Evolutionary conservation across 306 rosid species (phyloP), one percentile per base, ranked within the genome.

Genomic region (Hippophae gyantsensis): DNA sequence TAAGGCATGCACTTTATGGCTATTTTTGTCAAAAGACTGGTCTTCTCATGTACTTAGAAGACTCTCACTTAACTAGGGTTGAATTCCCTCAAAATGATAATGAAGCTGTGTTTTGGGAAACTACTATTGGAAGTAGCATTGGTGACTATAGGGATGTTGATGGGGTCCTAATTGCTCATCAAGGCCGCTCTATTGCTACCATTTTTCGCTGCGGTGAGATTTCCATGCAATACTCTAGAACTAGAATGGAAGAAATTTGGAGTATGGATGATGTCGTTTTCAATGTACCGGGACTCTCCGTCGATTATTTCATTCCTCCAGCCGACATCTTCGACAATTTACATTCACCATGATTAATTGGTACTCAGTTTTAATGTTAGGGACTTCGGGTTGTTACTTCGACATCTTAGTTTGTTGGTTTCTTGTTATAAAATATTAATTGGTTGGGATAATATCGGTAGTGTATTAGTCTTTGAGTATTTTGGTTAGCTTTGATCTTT

Each of bases 21-120:
- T 92, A 92, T 57, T 92, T 92, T 64, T 88, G 96, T 62, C 99
- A 92, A 73, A 92, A 84, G 68, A 87, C 88, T 63, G 99, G 99
- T 1, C 93, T 92, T 57, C 90, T 92, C 23, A 69, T 92, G 27
- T 92, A 88, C 84, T 42, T 92, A 2, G 99, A 92, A 73, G 99
- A 92, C 74, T 88, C 99, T 0, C 96, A 92, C 75, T 83, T 92
- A 9, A 92, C 99, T 0, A 71, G 96, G 57, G 95, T 92, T 0
- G 84, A 84, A 52, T 72, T 84, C 2, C 78, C 83, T 5, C 78
- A 78, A 13, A 62, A 67, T 43, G 86, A 42, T 0, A 48, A 48
- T 11, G 83, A 92, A 51, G 75, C 81, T 0, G 86, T 92, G 54
- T 92, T 82, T 12, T 88, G 96, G 99, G 99, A 92, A 78, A 92